phyloP scores from a whole-genome alignment of 352 stramenopile genomes.

The Phytophthora capsici region DNA sequence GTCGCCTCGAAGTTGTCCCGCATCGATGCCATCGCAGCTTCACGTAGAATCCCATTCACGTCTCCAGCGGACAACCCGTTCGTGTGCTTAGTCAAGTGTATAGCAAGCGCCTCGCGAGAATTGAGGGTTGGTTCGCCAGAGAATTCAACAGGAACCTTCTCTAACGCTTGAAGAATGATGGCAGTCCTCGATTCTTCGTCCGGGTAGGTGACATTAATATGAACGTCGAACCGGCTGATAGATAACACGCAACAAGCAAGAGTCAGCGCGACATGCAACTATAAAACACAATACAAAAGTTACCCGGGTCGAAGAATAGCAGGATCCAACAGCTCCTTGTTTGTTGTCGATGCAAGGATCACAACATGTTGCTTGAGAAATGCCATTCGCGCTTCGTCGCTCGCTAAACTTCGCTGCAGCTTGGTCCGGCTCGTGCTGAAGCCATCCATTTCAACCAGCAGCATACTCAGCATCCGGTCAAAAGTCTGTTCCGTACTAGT shows the following conservation, averaged over 20 bases:
- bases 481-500: conserved; percentile 93
- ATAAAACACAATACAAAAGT: background rate
- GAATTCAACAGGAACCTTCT: conserved; percentile 67
- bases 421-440: conserved; percentile 61
- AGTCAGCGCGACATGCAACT: background rate
- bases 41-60: conserved; percentile 68
- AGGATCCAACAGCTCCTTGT: conserved; percentile 80
- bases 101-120: conserved; percentile 46
- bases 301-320: conserved; percentile 89
- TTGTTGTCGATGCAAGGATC: conserved; percentile 82
- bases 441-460: conserved; percentile 93
- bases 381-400: conserved; percentile 46
- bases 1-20: conserved; percentile 57
- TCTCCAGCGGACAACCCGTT: conserved; percentile 62
- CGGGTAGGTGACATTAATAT: conserved; percentile 72
- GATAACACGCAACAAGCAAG: conserved; percentile 9
- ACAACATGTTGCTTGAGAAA: conserved; percentile 88
- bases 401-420: conserved; percentile 42
- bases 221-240: conserved; percentile 80
- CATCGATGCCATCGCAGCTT: conserved; percentile 81
- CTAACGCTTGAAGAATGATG: conserved; percentile 59
- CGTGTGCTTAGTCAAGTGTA: conserved; percentile 61
- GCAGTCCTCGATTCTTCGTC: conserved; percentile 54
- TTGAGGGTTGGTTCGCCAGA: conserved; percentile 32
- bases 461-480: conserved; percentile 90